Evolutionary conservation across 129 eudicot species (phyloP), one percentile per base, ranked within the genome.

Genomic region (Smallanthus sonchifolius): DNA sequence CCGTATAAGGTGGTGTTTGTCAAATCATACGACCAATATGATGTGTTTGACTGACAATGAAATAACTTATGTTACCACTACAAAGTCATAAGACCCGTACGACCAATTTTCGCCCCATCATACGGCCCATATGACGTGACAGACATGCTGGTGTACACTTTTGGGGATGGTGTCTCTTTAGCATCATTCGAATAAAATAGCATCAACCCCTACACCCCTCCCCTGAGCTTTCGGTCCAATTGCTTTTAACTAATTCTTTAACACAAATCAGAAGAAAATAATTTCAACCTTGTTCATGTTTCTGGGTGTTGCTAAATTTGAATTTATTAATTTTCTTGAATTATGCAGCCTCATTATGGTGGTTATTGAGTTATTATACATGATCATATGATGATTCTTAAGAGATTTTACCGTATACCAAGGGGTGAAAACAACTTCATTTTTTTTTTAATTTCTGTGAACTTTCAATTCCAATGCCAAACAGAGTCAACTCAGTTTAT

Each of bases 401-500:
- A 28, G 28, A 19, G 7, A 19, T 52, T 49, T 52, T 52, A 52
- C 60, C 60, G 7, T 10, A 2, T 10, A n/a, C 10, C 51, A 45
- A 45, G 51, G 15, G 51, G n/a, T 45, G n/a, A 45, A 45, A 45
- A 2, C 51, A 10, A 13, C n/a, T 10, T 13, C 2, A 2, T 13
- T n/a, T 51, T 51, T 51, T 4, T 24, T 1, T 51, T n/a, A n/a
- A n/a, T 55, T 19, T 55, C 28, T 60, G 13, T 60, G 17, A 60
- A 60, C 16, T 60, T 60, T 60, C 9, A 60, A 60, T 34, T 60
- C 19, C 40, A 14, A 30, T 60, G 66, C 66, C 32, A 60, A 60
- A 60, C 66, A 60, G 40, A 47, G 74, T 17, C 16, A 45, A 69
- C n/a, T 69, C 30, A 20, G 67, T 72, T 72, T 16, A 17, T 49